Conservation (phyloP, 768 basidiomycete species). For the Agrocybe praecox region DNA sequence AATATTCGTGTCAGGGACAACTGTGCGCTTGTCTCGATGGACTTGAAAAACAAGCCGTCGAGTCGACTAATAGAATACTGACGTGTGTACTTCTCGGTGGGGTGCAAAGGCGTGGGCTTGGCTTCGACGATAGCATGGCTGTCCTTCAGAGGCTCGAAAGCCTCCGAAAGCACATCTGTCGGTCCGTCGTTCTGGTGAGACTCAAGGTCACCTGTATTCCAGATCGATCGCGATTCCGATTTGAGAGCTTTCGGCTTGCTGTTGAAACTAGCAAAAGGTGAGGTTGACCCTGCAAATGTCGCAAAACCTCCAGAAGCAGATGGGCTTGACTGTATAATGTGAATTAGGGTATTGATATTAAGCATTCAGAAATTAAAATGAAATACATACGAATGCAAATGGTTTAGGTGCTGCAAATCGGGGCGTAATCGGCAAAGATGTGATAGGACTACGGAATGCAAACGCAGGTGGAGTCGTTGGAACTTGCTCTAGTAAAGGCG, state of each 20-base stretch:
- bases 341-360: neutral
- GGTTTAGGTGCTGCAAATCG: conserved; percentile 8
- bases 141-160: conserved; percentile 6
- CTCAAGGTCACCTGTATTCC: conserved; percentile 17
- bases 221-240: conserved; percentile 20
- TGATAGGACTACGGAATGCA: neutral
- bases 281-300: conserved; percentile 33
- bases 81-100: conserved; percentile 28
- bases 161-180: conserved; percentile 1
- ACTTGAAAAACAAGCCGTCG: conserved; percentile 6
- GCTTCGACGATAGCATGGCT: conserved; percentile 19
- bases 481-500: neutral
- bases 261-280: conserved; percentile 30
- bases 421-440: neutral
- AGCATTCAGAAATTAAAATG: neutral
- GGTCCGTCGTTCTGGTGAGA: conserved; percentile 17
- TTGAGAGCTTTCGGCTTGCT: conserved; percentile 9
- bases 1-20: conserved; percentile 8
- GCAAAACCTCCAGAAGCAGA: conserved; percentile 26
- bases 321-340: conserved; percentile 11
- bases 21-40: too few species aligned
- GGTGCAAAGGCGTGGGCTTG: conserved; percentile 10
- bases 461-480: neutral
- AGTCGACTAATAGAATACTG: conserved; percentile 21
- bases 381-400: conserved; percentile 12